Conservation (phyloP, 129 eudicot genomes). For the Silybum marianum region DNA sequence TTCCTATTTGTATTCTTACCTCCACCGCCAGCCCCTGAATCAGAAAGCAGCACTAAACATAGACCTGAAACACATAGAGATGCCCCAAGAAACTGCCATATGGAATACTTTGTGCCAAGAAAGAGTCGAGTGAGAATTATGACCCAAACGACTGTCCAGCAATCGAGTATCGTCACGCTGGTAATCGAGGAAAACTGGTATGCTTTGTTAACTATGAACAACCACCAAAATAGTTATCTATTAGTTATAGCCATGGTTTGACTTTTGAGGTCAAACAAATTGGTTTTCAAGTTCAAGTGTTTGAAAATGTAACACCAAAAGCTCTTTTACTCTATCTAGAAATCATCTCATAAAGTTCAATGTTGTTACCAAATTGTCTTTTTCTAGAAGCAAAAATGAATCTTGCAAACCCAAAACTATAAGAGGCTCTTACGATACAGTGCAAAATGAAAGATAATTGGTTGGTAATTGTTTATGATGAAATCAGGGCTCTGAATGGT, state of each 20-base stretch:
- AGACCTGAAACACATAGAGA: conserved; percentile 55
- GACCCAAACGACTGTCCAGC: conserved; percentile 65
- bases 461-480: too few species aligned
- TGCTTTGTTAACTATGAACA: conserved; percentile 58
- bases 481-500: too few species aligned
- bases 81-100: conserved; percentile 64
- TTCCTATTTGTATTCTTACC: conserved; percentile 29
- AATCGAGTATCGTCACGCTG: conserved; percentile 66
- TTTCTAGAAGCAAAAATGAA: too few species aligned
- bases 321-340: not conserved
- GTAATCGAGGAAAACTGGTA: conserved; percentile 66
- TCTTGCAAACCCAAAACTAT: too few species aligned
- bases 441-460: too few species aligned
- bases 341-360: not conserved
- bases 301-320: not conserved
- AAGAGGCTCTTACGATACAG: too few species aligned
- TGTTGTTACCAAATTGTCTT: not conserved
- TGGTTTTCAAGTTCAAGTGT: not conserved
- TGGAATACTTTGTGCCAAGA: conserved; percentile 52
- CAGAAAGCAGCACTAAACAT: conserved; percentile 53
- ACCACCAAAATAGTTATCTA: not conserved
- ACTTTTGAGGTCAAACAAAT: not conserved
- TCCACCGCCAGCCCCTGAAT: conserved; percentile 54
- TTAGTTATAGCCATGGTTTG: not conserved
- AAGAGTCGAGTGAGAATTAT: conserved; percentile 60